Base-by-base conservation (phyloP, 202 grass and related monocot species). In the Digitaria exilis region DNA sequence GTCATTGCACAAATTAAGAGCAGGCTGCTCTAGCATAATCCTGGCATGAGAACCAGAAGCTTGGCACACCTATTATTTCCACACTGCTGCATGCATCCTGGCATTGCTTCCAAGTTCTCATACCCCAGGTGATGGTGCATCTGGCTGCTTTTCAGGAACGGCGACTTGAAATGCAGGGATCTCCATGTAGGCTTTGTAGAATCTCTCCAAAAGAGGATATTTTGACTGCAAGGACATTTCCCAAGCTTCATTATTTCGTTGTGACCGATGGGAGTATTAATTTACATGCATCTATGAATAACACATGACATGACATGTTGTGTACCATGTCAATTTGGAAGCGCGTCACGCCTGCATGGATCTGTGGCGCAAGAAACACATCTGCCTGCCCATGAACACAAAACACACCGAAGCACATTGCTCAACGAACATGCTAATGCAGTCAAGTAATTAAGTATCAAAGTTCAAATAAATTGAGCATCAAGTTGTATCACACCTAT, bases 271-370 rank as follows among this genome's bases (percentile, higher is more conserved):
- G 55, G 24, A 59, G 10, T 28, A 59, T 28, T 28, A 19, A 50
- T 39, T 52, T 42, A 44, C 9, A 28, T 59, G 56, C 24, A 43
- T 18, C 49, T 30, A 35, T 22, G 30, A 69, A 24, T 30, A 49
- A 7, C 49, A 84, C 21, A 73, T 61, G 52, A 84, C 21, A 73
- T 61, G 52, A 56, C 21, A 17, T 4, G 5, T 45, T 45, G 12
- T 41, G 31, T 94, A 94, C 92, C 89, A 92, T 88, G 26, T 94
- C 89, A 44, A 94, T 92, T 77, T 87, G 61, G 31, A 94, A 94
- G 52, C 92, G 92, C 0, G 89, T 89, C 35, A 94, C n/a, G 1
- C 92, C 89, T 35, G 92, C 87, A 32, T 94, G 87, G 22, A 94
- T 94, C 73, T 94, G 92, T 13, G 92, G 92, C 0, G 69, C 89